phyloP scores from a whole-genome alignment of 2,329 filamentous ascomycete genomes.

The Ceratocystis huliohia region DNA sequence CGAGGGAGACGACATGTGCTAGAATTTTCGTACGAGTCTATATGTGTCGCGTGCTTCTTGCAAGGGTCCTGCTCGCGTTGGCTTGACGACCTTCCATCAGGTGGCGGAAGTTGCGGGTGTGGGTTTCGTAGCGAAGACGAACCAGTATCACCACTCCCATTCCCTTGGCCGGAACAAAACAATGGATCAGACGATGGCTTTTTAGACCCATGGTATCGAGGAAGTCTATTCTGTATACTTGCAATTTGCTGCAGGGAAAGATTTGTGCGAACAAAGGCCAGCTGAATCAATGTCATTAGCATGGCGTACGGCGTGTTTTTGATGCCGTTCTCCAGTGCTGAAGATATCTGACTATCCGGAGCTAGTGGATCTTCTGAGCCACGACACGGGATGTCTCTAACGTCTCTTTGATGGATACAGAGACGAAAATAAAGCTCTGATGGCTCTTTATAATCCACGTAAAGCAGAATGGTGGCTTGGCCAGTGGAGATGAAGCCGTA shows the following conservation, averaged over 20 bases:
- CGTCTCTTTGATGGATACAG: neutral
- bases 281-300: neutral
- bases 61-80: no score
- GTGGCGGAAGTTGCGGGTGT: neutral
- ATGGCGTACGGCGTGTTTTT: neutral
- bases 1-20: neutral
- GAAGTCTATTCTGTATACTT: neutral
- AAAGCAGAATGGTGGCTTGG: neutral
- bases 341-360: neutral
- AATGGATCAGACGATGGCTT: neutral
- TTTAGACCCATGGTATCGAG: neutral
- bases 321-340: neutral
- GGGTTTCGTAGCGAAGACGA: no score
- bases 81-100: neutral
- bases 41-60: neutral
- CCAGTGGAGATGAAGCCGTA: neutral
- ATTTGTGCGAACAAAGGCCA: neutral
- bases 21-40: neutral
- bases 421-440: neutral
- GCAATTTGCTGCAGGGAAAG: neutral
- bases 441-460: neutral
- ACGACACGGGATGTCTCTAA: neutral
- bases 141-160: neutral
- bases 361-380: neutral
- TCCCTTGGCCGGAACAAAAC: neutral